phyloP scores from a whole-genome alignment of 192 early-diverging fungal genomes.

The Phlyctochytrium planicorne region DNA sequence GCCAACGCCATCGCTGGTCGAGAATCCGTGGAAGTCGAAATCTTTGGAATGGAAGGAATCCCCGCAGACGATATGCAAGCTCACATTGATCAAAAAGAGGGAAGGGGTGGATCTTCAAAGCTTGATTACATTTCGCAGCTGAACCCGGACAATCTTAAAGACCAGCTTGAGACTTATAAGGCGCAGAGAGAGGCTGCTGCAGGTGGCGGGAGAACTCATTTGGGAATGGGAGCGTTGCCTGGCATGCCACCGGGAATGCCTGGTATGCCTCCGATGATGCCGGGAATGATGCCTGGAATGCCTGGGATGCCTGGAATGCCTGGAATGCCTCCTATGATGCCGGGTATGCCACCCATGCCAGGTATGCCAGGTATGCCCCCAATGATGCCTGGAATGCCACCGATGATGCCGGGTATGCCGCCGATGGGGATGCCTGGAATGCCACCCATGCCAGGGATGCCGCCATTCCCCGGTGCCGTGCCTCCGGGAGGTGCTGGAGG shows the following conservation, averaged over 20 bases:
- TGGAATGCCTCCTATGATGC: constrained; percentile 16
- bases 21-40: constrained; percentile 84
- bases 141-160: constrained; percentile 29
- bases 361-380: constrained; percentile 18
- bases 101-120: constrained; percentile 15
- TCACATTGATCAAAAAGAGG: constrained; percentile 50
- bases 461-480: constrained; percentile 11
- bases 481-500: not conserved
- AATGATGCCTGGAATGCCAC: constrained; percentile 16
- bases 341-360: constrained; percentile 21
- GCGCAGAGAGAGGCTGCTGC: constrained; percentile 33
- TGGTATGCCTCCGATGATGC: constrained; percentile 11
- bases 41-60: constrained; percentile 93
- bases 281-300: constrained; percentile 12
- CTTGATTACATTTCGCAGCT: constrained; percentile 21
- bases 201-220: constrained; percentile 1
- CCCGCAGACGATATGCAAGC: constrained; percentile 75
- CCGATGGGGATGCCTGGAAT: constrained; percentile 2
- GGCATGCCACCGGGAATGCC: constrained; percentile 1
- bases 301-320: constrained; percentile 22
- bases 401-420: constrained; percentile 10
- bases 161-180: constrained; percentile 43
- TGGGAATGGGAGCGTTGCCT: not conserved
- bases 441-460: constrained; percentile 28
- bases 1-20: constrained; percentile 83